Conservation (phyloP, 257 asterid species). For the Rubia yunnanensis region DNA sequence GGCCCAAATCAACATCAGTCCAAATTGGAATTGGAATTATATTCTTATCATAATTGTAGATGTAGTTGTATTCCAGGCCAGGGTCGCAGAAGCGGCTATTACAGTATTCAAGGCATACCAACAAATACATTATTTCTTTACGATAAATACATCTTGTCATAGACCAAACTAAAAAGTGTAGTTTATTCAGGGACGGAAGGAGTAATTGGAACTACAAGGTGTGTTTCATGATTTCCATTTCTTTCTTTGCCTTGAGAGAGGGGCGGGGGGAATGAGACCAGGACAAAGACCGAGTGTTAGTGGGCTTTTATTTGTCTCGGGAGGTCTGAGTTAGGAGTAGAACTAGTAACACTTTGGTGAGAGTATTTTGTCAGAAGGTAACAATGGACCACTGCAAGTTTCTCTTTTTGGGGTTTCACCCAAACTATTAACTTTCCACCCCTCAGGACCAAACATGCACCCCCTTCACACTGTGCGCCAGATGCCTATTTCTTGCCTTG, state of each 20-base stretch:
- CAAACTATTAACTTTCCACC: slow-evolving; percentile 63
- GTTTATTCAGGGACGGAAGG: no score
- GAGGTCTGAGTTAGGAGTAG: slow-evolving; percentile 19
- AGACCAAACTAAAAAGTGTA: no score
- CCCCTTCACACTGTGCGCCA: slow-evolving; percentile 42
- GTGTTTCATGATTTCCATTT: neutral
- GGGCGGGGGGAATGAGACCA: neutral
- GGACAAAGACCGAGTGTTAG: neutral
- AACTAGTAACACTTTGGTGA: slow-evolving; percentile 51
- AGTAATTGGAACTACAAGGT: neutral
- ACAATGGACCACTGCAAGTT: slow-evolving; percentile 92
- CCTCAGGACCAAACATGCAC: slow-evolving; percentile 60
- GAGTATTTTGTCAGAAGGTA: slow-evolving; percentile 51
- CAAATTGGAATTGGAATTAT: no score
- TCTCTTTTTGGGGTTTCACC: slow-evolving; percentile 94
- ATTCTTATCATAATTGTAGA: no score
- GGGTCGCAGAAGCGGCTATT: no score
- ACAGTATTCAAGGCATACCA: no score
- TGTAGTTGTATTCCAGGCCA: no score
- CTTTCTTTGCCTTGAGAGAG: neutral
- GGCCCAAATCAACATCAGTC: no score
- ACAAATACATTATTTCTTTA: no score
- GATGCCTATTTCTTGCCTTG: slow-evolving; percentile 34
- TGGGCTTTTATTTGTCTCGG: neutral
- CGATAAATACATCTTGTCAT: no score